Conservation (phyloP, 768 basidiomycete genomes). For the Lentinula sp. region DNA sequence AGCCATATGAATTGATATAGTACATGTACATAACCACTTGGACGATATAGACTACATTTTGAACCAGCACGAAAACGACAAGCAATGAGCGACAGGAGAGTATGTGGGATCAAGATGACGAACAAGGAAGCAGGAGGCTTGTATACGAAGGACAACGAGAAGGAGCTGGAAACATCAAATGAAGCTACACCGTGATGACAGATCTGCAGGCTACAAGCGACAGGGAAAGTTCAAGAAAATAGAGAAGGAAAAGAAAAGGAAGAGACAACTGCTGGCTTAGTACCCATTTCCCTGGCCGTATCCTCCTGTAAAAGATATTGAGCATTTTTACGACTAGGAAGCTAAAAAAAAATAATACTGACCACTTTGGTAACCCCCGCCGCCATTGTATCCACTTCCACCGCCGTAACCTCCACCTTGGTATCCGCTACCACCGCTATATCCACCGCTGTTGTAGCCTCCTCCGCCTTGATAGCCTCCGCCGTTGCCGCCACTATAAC, state of each 20-base stretch:
- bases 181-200: conserved; percentile 7
- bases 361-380: conserved; percentile 25
- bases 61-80: conserved; percentile 3
- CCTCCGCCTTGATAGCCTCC: conserved; percentile 15
- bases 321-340: neutral
- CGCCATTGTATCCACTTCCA: conserved; percentile 18
- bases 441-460: conserved; percentile 8
- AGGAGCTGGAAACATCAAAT: conserved; percentile 2
- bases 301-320: neutral
- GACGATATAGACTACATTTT: conserved; percentile 1
- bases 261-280: conserved; percentile 16
- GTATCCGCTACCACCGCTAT: conserved; percentile 9
- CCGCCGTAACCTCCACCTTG: conserved; percentile 15
- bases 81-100: conserved; percentile 5
- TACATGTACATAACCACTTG: conserved; percentile 1
- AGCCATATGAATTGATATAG: neutral
- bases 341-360: neutral
- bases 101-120: neutral
- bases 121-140: conserved; percentile 5
- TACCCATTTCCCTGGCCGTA: conserved; percentile 16
- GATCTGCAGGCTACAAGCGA: neutral
- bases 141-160: conserved; percentile 3
- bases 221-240: conserved; percentile 6
- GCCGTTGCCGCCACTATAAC: conserved; percentile 6
- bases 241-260: neutral